Percentiles rank a stretch among this genome's conserved stretches.
phyloP scores from a whole-genome alignment of 2,329 filamentous ascomycete species.

The Neobulgaria alba region DNA sequence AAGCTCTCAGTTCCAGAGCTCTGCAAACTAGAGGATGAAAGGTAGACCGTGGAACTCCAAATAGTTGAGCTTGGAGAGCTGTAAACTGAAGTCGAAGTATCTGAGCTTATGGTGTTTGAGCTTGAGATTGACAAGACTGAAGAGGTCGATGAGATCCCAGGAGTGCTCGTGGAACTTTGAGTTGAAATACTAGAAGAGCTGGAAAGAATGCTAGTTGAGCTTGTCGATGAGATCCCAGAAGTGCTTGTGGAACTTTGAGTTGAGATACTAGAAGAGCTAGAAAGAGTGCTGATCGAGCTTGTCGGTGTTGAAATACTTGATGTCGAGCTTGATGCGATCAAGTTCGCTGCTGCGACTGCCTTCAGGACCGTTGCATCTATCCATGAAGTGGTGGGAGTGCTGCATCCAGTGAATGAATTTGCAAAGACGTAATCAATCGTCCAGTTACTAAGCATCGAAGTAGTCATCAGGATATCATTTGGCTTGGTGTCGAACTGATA shows the following conservation, averaged over 20 bases:
- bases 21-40: too few species aligned
- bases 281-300: conserved; percentile 8
- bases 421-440: conserved; percentile 26
- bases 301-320: too few species aligned
- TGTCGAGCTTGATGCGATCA: conserved; percentile 6
- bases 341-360: conserved; percentile 28
- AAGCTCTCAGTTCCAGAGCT: too few species aligned
- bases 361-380: conserved; percentile 30
- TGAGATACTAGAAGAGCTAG: conserved; percentile 5
- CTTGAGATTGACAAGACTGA: too few species aligned
- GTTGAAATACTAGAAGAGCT: background rate
- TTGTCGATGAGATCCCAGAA: too few species aligned
- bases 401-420: conserved; percentile 28
- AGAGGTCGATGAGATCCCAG: too few species aligned
- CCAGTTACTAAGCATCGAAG: conserved; percentile 28
- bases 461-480: conserved; percentile 22
- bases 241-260: too few species aligned
- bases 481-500: conserved; percentile 32
- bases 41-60: background rate
- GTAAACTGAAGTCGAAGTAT: too few species aligned
- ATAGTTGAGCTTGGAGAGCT: background rate
- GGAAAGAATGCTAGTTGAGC: conserved; percentile 5
- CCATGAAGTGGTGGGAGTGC: conserved; percentile 30
- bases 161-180: too few species aligned
- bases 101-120: too few species aligned